A percentile compares a stretch with the other conserved stretches of the same genome.
Conservation (phyloP, 345 rosid genomes). For the Citrus reticulata region DNA sequence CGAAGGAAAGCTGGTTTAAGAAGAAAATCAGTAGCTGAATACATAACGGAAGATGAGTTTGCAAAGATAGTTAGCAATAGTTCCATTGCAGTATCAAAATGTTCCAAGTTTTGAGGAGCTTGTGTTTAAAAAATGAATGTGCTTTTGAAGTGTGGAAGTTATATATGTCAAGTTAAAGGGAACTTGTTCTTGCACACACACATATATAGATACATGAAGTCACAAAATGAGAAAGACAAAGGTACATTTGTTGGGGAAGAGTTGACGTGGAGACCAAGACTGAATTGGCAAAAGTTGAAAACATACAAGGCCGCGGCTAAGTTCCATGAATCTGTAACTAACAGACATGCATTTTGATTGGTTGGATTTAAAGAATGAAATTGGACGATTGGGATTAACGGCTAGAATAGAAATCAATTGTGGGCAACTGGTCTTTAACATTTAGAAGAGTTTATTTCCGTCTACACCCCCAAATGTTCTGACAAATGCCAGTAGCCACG, state of each 20-base stretch:
- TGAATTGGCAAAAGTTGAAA: background rate
- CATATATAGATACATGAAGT: background rate
- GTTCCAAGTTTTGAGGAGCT: slow-evolving; percentile 20
- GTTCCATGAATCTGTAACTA: too few species aligned
- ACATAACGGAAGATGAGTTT: slow-evolving; percentile 19
- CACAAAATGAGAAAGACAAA: background rate
- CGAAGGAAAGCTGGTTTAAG: slow-evolving; percentile 35
- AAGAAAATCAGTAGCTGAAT: slow-evolving; percentile 29
- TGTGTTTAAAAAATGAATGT: background rate
- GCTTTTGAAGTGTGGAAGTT: background rate
- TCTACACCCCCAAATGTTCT: too few species aligned
- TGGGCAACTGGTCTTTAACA: too few species aligned
- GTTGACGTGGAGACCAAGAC: background rate
- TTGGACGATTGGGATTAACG: too few species aligned
- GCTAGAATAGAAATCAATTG: too few species aligned
- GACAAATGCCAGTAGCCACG: too few species aligned
- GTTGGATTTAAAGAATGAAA: too few species aligned
- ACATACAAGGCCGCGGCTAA: too few species aligned
- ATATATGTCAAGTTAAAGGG: background rate
- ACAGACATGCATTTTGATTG: too few species aligned
- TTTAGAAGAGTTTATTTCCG: too few species aligned
- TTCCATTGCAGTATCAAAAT: slow-evolving; percentile 7
- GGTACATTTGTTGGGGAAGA: background rate
- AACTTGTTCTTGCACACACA: background rate
- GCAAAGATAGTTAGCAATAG: slow-evolving; percentile 20